Base-by-base conservation (phyloP, 805 yeast genomes). In the Monosporozyma aquatica region DNA sequence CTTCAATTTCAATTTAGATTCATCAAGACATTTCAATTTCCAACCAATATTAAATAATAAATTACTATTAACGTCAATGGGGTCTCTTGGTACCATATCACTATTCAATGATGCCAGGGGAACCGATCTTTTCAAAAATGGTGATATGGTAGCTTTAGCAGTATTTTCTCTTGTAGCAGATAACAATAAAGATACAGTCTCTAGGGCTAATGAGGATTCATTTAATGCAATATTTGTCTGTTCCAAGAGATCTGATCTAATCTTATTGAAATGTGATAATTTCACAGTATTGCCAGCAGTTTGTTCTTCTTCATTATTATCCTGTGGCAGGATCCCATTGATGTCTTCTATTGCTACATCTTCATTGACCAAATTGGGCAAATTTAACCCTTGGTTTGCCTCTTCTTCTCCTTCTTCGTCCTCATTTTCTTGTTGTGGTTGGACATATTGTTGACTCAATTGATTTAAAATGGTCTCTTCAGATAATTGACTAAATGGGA, bases 71-170 rank as follows among this genome's bases (percentile, higher is more conserved):
- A 47, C 49, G 3, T 53, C 40, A 0, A 48, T 40, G 1, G 47
- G 51, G 8, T 46, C 56, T 5, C 43, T 36, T 6, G 54, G 56
- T 2, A 68, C 52, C n/a, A 48, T 51, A 42, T 68, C 73, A 33
- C 67, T 66, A 41, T 75, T 77, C 43, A 89, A 66, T 0, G 95
- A 80, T 0, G 90, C 94, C 9, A 82, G 65, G 2, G 92, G 85
- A 0, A 81, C 82, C 43, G 74, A 76, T 52, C 82, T 81, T 51
- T 78, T 75, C 47, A 87, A 65, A 58, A 77, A 87, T 0, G 94
- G 87, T 1, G 95, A 87, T 78, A 90, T 85, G 1, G 97, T 86
- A 2, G 87, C 71, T 26, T 82, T 74, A 2, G 94, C 95, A 1
- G 90, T 82, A 15, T 86, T 85, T 1, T 96, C 96, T 47, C 92